phyloP scores from a whole-genome alignment of 345 rosid species.

The Excoecaria cochinchinensis region DNA sequence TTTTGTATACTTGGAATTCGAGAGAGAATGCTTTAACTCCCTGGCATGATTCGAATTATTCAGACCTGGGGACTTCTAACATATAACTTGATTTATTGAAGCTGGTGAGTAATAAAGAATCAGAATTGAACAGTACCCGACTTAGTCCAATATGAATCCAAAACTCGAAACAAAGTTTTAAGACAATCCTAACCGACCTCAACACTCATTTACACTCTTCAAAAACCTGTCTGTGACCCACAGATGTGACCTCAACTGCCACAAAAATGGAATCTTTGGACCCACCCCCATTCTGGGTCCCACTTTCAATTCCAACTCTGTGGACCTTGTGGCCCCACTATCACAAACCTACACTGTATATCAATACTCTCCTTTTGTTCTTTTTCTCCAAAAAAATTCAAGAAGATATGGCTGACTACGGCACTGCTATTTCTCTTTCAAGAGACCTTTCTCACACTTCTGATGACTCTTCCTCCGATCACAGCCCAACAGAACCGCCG shows the following conservation, averaged over 20 bases:
- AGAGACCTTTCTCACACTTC: conserved; percentile 27
- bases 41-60: no score
- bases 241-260: not conserved
- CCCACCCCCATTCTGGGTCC: not conserved
- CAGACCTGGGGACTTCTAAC: no score
- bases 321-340: no score
- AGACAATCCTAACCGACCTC: no score
- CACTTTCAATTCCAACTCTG: not conserved
- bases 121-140: not conserved
- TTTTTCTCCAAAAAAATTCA: not conserved
- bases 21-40: no score
- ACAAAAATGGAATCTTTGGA: not conserved
- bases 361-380: not conserved
- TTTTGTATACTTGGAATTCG: no score
- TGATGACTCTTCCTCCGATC: conserved; percentile 36
- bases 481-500: conserved; percentile 20
- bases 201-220: no score
- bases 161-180: no score
- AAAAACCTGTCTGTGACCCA: not conserved
- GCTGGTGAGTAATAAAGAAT: not conserved
- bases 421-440: conserved; percentile 37
- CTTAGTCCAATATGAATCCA: not conserved
- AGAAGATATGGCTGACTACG: conserved; percentile 36
- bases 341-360: not conserved
- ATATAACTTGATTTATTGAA: no score